A percentile compares a stretch with the other conserved stretches of the same genome.
Evolutionary conservation across 2,329 filamentous ascomycete genomes (phyloP).

Genomic region (Diplodia mutila): DNA sequence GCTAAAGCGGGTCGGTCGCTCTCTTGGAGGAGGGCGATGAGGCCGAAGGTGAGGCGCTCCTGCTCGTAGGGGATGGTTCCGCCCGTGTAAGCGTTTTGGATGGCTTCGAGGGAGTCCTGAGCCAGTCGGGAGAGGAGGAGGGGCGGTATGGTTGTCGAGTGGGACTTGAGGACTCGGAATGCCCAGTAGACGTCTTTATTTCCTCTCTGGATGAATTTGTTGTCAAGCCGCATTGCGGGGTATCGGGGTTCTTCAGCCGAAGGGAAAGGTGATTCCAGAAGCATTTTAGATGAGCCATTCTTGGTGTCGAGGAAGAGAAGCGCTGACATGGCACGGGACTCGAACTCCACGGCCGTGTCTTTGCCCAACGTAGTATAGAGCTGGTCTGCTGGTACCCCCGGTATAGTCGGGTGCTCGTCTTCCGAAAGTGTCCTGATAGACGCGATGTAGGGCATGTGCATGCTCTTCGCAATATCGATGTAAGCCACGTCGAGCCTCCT

Average conservation of each 20-base stretch:
- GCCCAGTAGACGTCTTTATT: neutral
- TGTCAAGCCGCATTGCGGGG: neutral
- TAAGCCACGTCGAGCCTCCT: slow-evolving; percentile 32
- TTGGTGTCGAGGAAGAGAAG: slow-evolving; percentile 39
- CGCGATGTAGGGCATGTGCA: neutral
- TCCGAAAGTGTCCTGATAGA: neutral
- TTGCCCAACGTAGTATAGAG: neutral
- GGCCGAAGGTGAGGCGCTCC: slow-evolving; percentile 33
- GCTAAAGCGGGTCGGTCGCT: slow-evolving; percentile 40
- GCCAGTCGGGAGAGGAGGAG: neutral
- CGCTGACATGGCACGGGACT: slow-evolving; percentile 40
- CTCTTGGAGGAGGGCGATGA: slow-evolving; percentile 33
- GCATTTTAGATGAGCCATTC: slow-evolving; percentile 28
- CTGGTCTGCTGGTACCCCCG: neutral
- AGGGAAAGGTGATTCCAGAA: slow-evolving; percentile 32
- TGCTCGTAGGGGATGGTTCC: slow-evolving; percentile 26
- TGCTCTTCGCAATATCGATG: slow-evolving; percentile 31
- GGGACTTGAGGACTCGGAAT: neutral
- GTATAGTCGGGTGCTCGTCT: neutral
- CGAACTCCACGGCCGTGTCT: slow-evolving; percentile 27
- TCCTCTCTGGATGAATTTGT: neutral
- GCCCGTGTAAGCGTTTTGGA: slow-evolving; percentile 32
- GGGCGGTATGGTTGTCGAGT: neutral
- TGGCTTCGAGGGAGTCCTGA: neutral
- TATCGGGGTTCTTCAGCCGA: neutral